Evolutionary conservation across 345 rosid species (phyloP).

Genomic region (Camelina sativa): DNA sequence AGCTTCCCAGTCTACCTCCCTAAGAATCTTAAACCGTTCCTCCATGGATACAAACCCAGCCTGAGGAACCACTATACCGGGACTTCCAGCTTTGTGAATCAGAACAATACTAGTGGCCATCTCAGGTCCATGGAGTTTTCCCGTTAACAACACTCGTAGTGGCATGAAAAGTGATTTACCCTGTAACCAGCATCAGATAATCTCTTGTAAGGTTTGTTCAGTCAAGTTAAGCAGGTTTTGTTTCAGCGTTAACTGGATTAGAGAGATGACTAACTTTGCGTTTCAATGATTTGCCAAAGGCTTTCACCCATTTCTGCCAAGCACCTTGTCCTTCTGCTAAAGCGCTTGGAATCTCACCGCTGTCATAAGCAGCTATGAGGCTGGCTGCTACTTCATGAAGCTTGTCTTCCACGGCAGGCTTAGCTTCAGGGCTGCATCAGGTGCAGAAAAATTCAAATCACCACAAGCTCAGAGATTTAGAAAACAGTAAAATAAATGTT

Average conservation of each 20-base stretch:
- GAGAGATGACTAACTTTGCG: constrained; percentile 66
- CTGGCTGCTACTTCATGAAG: constrained; percentile 72
- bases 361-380: constrained; percentile 83
- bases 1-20: constrained; percentile 68
- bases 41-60: constrained; percentile 64
- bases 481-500: not conserved
- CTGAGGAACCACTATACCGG: constrained; percentile 57
- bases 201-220: constrained; percentile 29
- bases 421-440: constrained; percentile 71
- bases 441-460: constrained; percentile 20
- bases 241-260: not conserved
- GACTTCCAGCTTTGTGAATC: constrained; percentile 70
- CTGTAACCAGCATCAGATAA: constrained; percentile 46
- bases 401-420: constrained; percentile 64
- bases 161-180: constrained; percentile 96
- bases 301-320: constrained; percentile 96
- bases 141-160: constrained; percentile 75
- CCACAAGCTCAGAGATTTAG: constrained; percentile 16
- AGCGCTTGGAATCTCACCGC: constrained; percentile 69
- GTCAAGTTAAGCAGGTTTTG: not conserved
- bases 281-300: constrained; percentile 73
- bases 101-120: constrained; percentile 71
- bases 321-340: constrained; percentile 77
- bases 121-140: constrained; percentile 94
- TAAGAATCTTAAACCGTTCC: constrained; percentile 68